Percentiles rank a stretch among this genome's conserved stretches.
Evolutionary conservation across 2,329 filamentous ascomycete genomes (phyloP).

Genomic region (Ampelomyces quisqualis): DNA sequence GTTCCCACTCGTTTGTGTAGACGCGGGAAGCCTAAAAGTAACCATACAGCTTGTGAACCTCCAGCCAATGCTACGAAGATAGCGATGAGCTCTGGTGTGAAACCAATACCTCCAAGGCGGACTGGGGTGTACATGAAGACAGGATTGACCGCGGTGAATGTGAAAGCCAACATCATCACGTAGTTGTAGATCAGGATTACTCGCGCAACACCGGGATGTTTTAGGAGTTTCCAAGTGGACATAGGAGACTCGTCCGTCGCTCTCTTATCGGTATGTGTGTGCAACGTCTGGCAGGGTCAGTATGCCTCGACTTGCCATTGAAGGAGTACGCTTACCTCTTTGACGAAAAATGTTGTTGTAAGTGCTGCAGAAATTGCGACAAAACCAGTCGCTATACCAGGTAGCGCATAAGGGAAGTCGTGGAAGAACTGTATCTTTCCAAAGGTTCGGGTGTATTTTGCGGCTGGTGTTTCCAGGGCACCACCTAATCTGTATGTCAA

Average conservation of each 20-base stretch:
- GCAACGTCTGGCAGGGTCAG: slow-evolving; percentile 31
- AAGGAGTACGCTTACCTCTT: slow-evolving; percentile 51
- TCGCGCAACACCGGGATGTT: slow-evolving; percentile 62
- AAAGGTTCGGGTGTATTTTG: slow-evolving; percentile 63
- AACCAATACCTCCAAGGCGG: slow-evolving; percentile 64
- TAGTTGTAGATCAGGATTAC: slow-evolving; percentile 68
- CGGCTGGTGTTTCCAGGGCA: slow-evolving; percentile 64
- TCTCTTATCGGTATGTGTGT: slow-evolving; percentile 27
- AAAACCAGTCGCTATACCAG: slow-evolving; percentile 59
- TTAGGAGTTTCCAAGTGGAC: slow-evolving; percentile 59
- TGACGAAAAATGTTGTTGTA: slow-evolving; percentile 57
- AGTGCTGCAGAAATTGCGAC: slow-evolving; percentile 58
- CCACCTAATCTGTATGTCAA: slow-evolving; percentile 65
- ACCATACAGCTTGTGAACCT: slow-evolving; percentile 68
- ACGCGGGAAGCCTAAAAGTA: slow-evolving; percentile 67
- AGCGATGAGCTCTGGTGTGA: slow-evolving; percentile 64
- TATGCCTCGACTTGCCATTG: neutral
- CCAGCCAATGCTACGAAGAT: slow-evolving; percentile 66
- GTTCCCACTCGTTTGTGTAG: slow-evolving; percentile 68
- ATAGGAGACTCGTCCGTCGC: slow-evolving; percentile 34
- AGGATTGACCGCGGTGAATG: slow-evolving; percentile 69
- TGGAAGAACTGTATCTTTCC: slow-evolving; percentile 59
- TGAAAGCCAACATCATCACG: slow-evolving; percentile 67
- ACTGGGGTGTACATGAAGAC: slow-evolving; percentile 68
- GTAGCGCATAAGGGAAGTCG: slow-evolving; percentile 65